Conservation (phyloP, 768 basidiomycete genomes). For the Russula earlei region DNA sequence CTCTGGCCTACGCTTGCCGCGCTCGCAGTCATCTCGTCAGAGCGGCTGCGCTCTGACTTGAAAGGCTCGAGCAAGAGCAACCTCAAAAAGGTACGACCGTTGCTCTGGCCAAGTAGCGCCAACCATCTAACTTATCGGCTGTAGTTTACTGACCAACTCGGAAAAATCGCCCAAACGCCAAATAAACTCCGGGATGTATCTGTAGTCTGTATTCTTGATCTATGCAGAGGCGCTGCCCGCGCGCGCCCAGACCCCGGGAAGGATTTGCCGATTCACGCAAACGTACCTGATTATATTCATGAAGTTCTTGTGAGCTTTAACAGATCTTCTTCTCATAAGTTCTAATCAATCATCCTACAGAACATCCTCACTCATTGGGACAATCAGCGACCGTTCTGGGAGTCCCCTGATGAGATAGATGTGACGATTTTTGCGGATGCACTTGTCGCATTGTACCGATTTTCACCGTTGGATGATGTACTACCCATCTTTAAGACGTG, state of each 20-base stretch:
- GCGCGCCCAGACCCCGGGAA: slow-evolving; percentile 32
- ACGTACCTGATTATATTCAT: slow-evolving; percentile 66
- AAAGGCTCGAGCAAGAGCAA: slow-evolving; percentile 14
- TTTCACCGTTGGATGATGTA: slow-evolving; percentile 53
- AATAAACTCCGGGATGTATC: slow-evolving; percentile 59
- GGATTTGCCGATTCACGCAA: slow-evolving; percentile 52
- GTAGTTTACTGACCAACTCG: slow-evolving; percentile 52
- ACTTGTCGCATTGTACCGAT: slow-evolving; percentile 63
- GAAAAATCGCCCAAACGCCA: slow-evolving; percentile 34
- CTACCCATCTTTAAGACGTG: slow-evolving; percentile 52
- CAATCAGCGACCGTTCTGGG: slow-evolving; percentile 52
- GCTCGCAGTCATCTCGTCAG: slow-evolving; percentile 57
- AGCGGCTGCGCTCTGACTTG: slow-evolving; percentile 52
- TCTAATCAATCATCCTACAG: slow-evolving; percentile 22
- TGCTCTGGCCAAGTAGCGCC: neutral
- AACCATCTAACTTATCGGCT: slow-evolving; percentile 23
- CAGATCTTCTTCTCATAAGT: slow-evolving; percentile 13
- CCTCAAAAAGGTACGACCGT: slow-evolving; percentile 18
- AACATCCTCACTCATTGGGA: slow-evolving; percentile 27
- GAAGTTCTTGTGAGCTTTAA: slow-evolving; percentile 57
- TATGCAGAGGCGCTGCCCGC: slow-evolving; percentile 62
- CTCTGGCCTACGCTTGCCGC: slow-evolving; percentile 80
- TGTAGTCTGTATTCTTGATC: slow-evolving; percentile 64
- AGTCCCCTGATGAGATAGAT: slow-evolving; percentile 59
- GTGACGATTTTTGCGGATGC: slow-evolving; percentile 69